phyloP scores from a whole-genome alignment of 495 filamentous ascomycete species.

The Collariella sp. region DNA sequence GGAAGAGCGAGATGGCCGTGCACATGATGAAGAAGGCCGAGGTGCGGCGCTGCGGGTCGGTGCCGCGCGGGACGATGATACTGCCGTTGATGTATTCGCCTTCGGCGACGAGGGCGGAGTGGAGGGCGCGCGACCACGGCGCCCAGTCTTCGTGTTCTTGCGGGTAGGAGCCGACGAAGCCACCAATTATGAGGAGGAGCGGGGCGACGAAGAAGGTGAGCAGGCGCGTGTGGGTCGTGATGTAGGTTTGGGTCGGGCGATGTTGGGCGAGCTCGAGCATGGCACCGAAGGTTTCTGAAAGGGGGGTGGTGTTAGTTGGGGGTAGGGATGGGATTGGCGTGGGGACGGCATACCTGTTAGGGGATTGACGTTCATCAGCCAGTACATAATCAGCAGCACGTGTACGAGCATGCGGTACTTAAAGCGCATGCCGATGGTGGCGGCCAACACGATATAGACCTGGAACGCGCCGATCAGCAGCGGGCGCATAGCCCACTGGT shows the following conservation, averaged over 20 bases:
- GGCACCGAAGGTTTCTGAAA: constrained; percentile 46
- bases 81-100: constrained; percentile 27
- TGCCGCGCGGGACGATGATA: constrained; percentile 48
- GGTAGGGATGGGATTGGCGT: background rate
- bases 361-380: constrained; percentile 37
- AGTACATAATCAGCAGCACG: constrained; percentile 44
- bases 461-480: constrained; percentile 54
- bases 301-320: background rate
- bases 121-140: constrained; percentile 48
- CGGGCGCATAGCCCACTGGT: constrained; percentile 58
- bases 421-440: constrained; percentile 50
- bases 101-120: constrained; percentile 18
- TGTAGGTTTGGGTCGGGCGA: constrained; percentile 42
- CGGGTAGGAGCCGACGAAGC: constrained; percentile 52
- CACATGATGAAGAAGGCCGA: constrained; percentile 48
- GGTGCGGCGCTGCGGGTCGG: constrained; percentile 44
- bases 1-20: constrained; percentile 45
- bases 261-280: constrained; percentile 54
- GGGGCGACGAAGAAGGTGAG: constrained; percentile 38
- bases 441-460: constrained; percentile 49
- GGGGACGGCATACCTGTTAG: constrained; percentile 21
- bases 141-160: constrained; percentile 50
- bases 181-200: constrained; percentile 39
- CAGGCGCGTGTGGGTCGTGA: constrained; percentile 39
- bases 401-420: constrained; percentile 48